phyloP scores from a whole-genome alignment of 2,329 filamentous ascomycete species.

The Botrytis aclada region DNA sequence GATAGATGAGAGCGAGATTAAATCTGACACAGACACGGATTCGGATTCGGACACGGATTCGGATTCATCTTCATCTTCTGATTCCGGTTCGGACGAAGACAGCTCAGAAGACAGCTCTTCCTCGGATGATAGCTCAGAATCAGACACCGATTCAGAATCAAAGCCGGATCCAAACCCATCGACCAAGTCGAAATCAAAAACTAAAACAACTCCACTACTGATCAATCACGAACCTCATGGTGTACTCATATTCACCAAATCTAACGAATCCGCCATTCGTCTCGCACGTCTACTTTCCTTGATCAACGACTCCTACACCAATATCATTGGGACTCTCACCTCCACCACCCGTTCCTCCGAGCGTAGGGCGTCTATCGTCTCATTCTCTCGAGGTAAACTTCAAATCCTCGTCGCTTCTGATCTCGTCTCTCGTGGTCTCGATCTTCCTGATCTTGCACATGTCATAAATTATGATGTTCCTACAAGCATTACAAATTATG shows the following conservation, averaged over 20 bases:
- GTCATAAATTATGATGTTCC: constrained; percentile 95
- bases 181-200: neutral
- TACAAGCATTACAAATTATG: constrained; percentile 73
- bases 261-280: constrained; percentile 82
- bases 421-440: constrained; percentile 86
- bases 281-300: constrained; percentile 75
- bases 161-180: constrained; percentile 3
- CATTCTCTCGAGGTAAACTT: constrained; percentile 61
- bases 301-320: constrained; percentile 56
- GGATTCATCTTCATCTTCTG: constrained; percentile 21
- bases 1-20: constrained; percentile 35
- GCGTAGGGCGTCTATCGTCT: constrained; percentile 63
- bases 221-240: constrained; percentile 31
- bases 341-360: constrained; percentile 73
- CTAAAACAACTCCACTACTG: constrained; percentile 13
- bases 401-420: constrained; percentile 86
- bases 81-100: constrained; percentile 17
- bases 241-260: constrained; percentile 84
- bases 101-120: constrained; percentile 14
- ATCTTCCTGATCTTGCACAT: constrained; percentile 73
- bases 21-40: constrained; percentile 36
- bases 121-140: constrained; percentile 10
- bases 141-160: constrained; percentile 16
- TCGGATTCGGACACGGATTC: constrained; percentile 24
- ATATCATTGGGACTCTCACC: constrained; percentile 66